phyloP scores from a whole-genome alignment of 305 asterid species.

The Fraxinus sp. region DNA sequence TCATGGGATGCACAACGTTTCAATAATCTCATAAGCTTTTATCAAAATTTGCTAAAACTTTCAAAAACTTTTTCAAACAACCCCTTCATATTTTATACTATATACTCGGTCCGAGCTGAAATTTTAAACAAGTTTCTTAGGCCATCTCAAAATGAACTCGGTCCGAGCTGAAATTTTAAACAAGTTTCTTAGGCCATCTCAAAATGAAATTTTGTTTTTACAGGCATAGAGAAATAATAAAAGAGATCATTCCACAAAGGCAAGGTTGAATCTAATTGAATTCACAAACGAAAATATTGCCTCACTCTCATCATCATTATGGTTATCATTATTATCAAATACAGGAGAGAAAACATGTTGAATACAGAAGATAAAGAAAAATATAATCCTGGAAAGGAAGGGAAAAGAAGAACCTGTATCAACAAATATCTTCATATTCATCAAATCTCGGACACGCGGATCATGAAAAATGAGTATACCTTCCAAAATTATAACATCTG shows the following conservation, averaged over 20 bases:
- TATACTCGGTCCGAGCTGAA: neutral
- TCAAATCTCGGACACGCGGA: conserved; percentile 76
- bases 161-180: neutral
- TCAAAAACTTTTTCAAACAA: neutral
- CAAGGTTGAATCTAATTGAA: neutral
- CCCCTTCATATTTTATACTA: neutral
- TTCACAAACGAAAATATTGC: neutral
- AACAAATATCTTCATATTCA: conserved; percentile 98
- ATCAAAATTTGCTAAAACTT: neutral
- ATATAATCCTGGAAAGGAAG: conserved; percentile 20
- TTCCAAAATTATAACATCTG: conserved; percentile 93
- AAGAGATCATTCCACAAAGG: neutral
- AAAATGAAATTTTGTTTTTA: conserved; percentile 7
- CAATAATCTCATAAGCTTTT: neutral
- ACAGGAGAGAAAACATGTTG: neutral
- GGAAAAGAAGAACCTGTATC: conserved; percentile 76
- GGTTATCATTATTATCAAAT: neutral
- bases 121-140: conserved; percentile 18
- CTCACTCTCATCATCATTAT: neutral
- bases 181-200: conserved; percentile 21
- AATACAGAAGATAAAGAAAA: neutral
- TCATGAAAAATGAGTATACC: conserved; percentile 98
- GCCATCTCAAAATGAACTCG: conserved; percentile 11
- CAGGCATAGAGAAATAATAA: neutral
- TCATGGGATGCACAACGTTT: neutral